phyloP scores from a whole-genome alignment of 2,329 filamentous ascomycete genomes.

The Paramyrothecium roridum region DNA sequence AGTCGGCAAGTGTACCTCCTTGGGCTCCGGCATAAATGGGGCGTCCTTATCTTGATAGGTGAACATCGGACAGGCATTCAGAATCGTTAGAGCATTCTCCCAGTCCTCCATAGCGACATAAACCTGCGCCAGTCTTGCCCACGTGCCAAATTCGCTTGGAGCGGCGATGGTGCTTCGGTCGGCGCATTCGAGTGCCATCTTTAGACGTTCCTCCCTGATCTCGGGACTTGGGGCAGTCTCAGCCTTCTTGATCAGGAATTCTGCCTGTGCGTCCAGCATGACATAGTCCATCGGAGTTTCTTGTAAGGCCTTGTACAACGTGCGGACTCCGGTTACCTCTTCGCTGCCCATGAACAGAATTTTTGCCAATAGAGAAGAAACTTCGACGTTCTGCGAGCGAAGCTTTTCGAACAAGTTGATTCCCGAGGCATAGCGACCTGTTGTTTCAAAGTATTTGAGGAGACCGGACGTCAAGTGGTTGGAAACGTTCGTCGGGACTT shows the following conservation, averaged over 20 bases:
- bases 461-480: conserved; percentile 95
- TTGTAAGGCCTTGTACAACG: conserved; percentile 84
- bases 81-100: conserved; percentile 89
- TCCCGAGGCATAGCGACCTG: conserved; percentile 87
- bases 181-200: conserved; percentile 87
- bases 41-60: conserved; percentile 99
- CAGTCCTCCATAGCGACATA: conserved; percentile 94
- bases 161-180: conserved; percentile 93
- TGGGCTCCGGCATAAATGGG: conserved; percentile 89
- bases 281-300: conserved; percentile 97
- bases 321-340: conserved; percentile 89
- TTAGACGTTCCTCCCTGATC: conserved; percentile 64
- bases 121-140: conserved; percentile 89
- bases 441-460: conserved; percentile 91
- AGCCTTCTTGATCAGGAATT: conserved; percentile 87
- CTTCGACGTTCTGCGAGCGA: conserved; percentile 83
- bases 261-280: conserved; percentile 89
- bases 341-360: conserved; percentile 94
- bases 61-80: conserved; percentile 99
- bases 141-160: conserved; percentile 95
- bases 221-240: conserved; percentile 49
- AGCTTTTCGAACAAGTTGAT: conserved; percentile 98
- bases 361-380: conserved; percentile 86
- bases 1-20: conserved; percentile 81
- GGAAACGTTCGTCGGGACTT: conserved; percentile 93